A percentile compares a stretch with the other conserved stretches of the same genome.
Conservation (phyloP, 2,329 filamentous ascomycete genomes). For the Monascus ruber region DNA sequence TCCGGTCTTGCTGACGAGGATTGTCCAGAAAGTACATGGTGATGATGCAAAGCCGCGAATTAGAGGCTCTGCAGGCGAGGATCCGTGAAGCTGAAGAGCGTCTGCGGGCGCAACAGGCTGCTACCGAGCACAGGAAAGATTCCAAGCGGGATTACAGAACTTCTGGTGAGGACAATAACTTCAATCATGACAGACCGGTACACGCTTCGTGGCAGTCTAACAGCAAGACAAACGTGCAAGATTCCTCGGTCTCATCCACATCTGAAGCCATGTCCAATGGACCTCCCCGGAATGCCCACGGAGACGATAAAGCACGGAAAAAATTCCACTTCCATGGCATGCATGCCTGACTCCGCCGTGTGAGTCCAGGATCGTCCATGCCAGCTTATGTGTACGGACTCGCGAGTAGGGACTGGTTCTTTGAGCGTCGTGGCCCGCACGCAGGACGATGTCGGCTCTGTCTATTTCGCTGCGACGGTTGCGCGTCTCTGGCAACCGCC, state of each 20-base stretch:
- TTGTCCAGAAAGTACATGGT: conserved; percentile 63
- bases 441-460: conserved; percentile 4
- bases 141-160: conserved; percentile 9
- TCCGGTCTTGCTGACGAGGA: neutral
- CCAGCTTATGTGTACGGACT: conserved; percentile 1
- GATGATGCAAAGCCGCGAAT: conserved; percentile 60
- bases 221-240: conserved; percentile 11
- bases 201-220: conserved; percentile 9
- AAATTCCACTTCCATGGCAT: neutral
- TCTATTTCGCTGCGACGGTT: conserved; percentile 2
- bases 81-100: conserved; percentile 77
- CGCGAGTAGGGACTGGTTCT: conserved; percentile 2
- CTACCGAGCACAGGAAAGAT: conserved; percentile 5
- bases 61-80: conserved; percentile 73
- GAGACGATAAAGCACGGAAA: neutral
- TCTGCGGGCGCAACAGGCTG: conserved; percentile 39
- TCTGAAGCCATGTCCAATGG: conserved; percentile 11
- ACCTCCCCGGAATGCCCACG: neutral
- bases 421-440: conserved; percentile 3
- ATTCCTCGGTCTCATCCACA: conserved; percentile 11
- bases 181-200: conserved; percentile 1
- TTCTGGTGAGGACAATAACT: conserved; percentile 8
- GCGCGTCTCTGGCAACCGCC: conserved; percentile 4
- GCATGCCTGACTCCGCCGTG: neutral
- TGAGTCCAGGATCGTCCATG: neutral